phyloP scores from a whole-genome alignment of 177 flowering plant genomes.

The Vitis hybrid region DNA sequence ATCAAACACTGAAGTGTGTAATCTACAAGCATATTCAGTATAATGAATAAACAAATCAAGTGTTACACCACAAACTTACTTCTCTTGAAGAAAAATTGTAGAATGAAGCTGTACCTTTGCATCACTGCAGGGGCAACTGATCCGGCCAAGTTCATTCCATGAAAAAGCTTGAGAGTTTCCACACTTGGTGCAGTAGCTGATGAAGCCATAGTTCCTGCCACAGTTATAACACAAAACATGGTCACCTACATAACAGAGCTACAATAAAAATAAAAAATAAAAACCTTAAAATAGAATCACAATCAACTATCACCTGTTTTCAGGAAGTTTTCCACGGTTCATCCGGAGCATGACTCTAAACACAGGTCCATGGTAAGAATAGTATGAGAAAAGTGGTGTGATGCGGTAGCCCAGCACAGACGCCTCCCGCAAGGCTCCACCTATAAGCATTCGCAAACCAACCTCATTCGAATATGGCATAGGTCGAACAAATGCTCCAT shows the following conservation, averaged over 20 bases:
- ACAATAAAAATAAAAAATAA: neutral
- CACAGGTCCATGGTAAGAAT: slow-evolving; percentile 93
- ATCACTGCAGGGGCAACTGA: slow-evolving; percentile 61
- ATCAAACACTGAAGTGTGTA: too few relatives aligned
- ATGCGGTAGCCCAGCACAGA: slow-evolving; percentile 71
- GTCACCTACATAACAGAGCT: neutral
- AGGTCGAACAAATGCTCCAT: slow-evolving; percentile 86
- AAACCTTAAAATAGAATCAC: neutral
- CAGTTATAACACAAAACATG: neutral
- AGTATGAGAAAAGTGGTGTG: slow-evolving; percentile 85
- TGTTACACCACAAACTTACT: too few relatives aligned
- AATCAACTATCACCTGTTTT: slow-evolving; percentile 41
- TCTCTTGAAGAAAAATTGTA: too few relatives aligned
- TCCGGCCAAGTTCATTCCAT: slow-evolving; percentile 75
- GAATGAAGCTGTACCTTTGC: slow-evolving; percentile 38
- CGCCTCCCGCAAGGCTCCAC: slow-evolving; percentile 89
- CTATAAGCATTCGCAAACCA: slow-evolving; percentile 93
- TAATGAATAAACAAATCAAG: neutral
- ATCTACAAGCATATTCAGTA: too few relatives aligned
- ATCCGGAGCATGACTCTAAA: slow-evolving; percentile 82
- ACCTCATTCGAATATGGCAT: slow-evolving; percentile 91
- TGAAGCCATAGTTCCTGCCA: slow-evolving; percentile 72
- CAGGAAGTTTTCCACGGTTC: slow-evolving; percentile 61
- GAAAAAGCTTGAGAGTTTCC: slow-evolving; percentile 66
- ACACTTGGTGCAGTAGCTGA: slow-evolving; percentile 70